These are phyloP conservation scores for Tuber borchii DNA, from an alignment of 495 filamentous ascomycete species.

Conservation along the genomic window DNA sequence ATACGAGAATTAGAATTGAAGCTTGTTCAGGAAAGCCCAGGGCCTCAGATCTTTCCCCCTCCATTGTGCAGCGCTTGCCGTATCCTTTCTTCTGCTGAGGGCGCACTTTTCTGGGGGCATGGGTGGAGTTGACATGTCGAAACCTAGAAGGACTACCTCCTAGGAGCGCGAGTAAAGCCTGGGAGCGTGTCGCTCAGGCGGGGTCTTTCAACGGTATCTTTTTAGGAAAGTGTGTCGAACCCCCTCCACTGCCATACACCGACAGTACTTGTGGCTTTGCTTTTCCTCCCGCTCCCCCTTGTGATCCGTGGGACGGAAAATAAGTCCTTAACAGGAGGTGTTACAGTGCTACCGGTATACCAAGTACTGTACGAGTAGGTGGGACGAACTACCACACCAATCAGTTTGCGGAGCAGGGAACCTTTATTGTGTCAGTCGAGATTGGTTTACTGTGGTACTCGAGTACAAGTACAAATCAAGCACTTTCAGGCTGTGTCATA, in stretches of 20 bases:
- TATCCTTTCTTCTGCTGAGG: not conserved
- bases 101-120: not conserved
- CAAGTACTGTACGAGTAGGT: not conserved
- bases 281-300: not conserved
- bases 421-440: not conserved
- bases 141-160: not conserved
- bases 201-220: not conserved
- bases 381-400: not conserved
- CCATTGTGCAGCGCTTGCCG: not conserved
- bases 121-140: not conserved
- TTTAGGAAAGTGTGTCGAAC: not conserved
- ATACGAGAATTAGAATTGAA: not conserved
- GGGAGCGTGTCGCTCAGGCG: not conserved
- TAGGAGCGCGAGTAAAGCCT: not conserved
- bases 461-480: no score
- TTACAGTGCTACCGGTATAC: no score
- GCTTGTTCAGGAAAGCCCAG: not conserved
- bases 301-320: not conserved
- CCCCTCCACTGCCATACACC: not conserved
- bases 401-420: not conserved
- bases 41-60: not conserved
- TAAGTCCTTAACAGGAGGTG: not conserved
- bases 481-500: not conserved
- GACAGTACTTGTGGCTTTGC: not conserved
- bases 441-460: not conserved